These are phyloP conservation scores for Thalia dealbata DNA, from an alignment of 176 grass and related monocot species.

Conservation along the genomic window DNA sequence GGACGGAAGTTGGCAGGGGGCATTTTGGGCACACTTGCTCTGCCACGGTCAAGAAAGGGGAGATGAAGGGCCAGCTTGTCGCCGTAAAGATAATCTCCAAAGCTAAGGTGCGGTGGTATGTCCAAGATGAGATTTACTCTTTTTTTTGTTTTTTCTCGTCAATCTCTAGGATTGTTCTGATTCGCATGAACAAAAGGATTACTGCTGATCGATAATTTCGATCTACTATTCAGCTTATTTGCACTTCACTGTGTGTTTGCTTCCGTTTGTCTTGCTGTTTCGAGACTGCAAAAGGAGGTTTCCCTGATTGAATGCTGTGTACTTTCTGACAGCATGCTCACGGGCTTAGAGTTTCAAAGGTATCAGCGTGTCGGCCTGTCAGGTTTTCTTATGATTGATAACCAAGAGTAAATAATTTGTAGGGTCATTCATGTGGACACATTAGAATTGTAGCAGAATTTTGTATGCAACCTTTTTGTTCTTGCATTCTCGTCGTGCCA, in stretches of 20 bases:
- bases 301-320: not conserved
- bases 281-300: not conserved
- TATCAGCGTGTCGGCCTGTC: not conserved
- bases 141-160: too few species aligned
- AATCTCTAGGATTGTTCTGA: too few species aligned
- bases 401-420: not conserved
- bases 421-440: not conserved
- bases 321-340: not conserved
- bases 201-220: not conserved
- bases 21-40: conserved; percentile 20
- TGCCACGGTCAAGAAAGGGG: conserved; percentile 12
- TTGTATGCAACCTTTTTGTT: not conserved
- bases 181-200: not conserved
- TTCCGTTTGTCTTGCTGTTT: not conserved
- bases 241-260: not conserved
- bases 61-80: conserved; percentile 4
- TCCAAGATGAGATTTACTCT: not conserved
- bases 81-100: conserved; percentile 21
- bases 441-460: not conserved
- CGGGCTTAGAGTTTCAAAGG: not conserved
- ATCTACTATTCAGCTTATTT: not conserved
- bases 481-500: not conserved
- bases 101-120: conserved; percentile 17
- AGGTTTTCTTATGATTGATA: not conserved
- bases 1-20: conserved; percentile 7